Evolutionary conservation across 2,329 filamentous ascomycete species (phyloP), one percentile per base, ranked within the genome.

Genomic region (Aspergillus bombycis): DNA sequence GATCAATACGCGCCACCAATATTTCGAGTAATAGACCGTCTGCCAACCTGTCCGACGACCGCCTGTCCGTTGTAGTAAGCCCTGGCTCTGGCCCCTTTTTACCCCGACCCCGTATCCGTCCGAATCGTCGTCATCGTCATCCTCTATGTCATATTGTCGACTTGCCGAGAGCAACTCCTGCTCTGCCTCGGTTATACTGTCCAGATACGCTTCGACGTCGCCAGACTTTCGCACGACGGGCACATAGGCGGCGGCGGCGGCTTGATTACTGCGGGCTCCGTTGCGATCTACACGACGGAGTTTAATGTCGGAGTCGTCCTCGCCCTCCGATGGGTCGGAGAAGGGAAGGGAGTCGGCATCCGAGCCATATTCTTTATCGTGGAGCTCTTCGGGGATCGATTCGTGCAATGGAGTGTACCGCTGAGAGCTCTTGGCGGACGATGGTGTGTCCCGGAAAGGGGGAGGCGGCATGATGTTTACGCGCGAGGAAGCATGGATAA

Each of bases 1-100:
- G 58, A 70, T 62, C 61, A 71, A 67, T 61, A 63, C 67, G 62
- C 69, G 64, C 64, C 69, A 71, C 67, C 68, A 67, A 28, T 65
- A 62, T 45, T 61, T 64, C 14, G 67, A 67, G 45, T 70, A 70
- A 46, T 66, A 67, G 21, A 66, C 66, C n/a, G 62, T 60, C 50
- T 63, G 62, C 69, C 69, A 71, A 32, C 66, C 67, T 14, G 45
- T 45, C 23, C 45, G 57, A 16, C 52, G 43, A 56, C 36, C 38
- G 16, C 58, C 43, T 43, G 50, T 54, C 55, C 38, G 28, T 23
- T 58, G 45, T 38, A 50, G 61, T 28, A 50, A 38, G 11, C 58
- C 12, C 53, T 61, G 23, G 61, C 46, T 61, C 32, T 45, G 53
- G 50, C 59, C 45, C 38, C 58, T 62, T 57, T 59, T 61, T 41